phyloP scores from a whole-genome alignment of 1,284 basidiomycete genomes.

The Pyrrhoderma noxium region DNA sequence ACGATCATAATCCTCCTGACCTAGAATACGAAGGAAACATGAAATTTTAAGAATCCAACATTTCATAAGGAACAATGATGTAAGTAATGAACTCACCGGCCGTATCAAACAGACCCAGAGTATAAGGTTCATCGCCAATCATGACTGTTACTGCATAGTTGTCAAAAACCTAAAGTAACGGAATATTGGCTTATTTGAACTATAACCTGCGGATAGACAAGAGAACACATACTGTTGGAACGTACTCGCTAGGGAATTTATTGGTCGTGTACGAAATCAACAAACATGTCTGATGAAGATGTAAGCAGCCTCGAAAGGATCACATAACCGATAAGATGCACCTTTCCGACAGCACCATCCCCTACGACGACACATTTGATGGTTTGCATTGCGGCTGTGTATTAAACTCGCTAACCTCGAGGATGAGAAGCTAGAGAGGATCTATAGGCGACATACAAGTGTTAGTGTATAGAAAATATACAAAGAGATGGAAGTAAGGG shows the following conservation, averaged over 20 bases:
- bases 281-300: conserved; percentile 75
- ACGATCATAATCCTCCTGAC: conserved; percentile 99
- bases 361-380: conserved; percentile 99
- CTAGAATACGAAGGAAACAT: conserved; percentile 33
- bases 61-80: neutral
- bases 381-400: conserved; percentile 68
- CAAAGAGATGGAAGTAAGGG: neutral
- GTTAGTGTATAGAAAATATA: neutral
- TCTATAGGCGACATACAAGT: neutral
- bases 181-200: neutral
- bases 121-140: conserved; percentile 99
- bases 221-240: conserved; percentile 85
- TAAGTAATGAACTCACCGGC: conserved; percentile 55
- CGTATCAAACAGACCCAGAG: conserved; percentile 96
- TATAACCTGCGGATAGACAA: conserved; percentile 22
- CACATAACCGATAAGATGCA: conserved; percentile 32
- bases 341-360: conserved; percentile 99
- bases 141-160: conserved; percentile 99
- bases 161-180: conserved; percentile 71
- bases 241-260: conserved; percentile 98
- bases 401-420: neutral
- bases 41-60: neutral
- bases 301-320: conserved; percentile 12
- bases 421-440: neutral
- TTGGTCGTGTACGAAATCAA: conserved; percentile 99